Conservation (phyloP, 2,329 filamentous ascomycete genomes). For the Ophiostoma populinum region DNA sequence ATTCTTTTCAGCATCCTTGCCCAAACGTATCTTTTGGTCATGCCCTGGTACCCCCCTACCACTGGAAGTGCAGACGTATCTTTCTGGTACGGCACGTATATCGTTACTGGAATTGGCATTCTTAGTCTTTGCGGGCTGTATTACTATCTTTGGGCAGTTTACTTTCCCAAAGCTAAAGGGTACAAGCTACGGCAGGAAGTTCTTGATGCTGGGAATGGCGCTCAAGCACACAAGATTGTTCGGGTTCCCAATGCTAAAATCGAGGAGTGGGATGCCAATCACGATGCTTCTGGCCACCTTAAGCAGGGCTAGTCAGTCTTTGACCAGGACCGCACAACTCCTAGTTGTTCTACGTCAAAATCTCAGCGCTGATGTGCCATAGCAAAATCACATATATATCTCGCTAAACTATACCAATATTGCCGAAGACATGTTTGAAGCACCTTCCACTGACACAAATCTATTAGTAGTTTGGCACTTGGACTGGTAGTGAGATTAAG, state of each 20-base stretch:
- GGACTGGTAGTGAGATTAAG: too few species aligned
- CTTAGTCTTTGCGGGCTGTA: not conserved
- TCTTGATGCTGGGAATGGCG: not conserved
- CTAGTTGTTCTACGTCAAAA: too few species aligned
- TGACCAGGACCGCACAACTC: not conserved
- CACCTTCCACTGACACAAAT: too few species aligned
- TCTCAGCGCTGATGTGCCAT: too few species aligned
- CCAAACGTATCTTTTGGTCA: constrained; percentile 44
- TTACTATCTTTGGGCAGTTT: not conserved
- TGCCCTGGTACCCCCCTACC: constrained; percentile 55
- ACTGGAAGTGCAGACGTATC: constrained; percentile 48
- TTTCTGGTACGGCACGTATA: constrained; percentile 60
- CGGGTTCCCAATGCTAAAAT: not conserved
- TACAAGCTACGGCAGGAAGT: not conserved
- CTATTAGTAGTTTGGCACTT: too few species aligned
- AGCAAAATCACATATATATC: too few species aligned
- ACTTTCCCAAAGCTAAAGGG: not conserved
- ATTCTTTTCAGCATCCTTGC: constrained; percentile 42
- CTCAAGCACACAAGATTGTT: not conserved
- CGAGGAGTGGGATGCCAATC: not conserved
- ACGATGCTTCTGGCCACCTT: not conserved
- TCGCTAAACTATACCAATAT: too few species aligned
- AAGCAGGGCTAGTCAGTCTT: not conserved
- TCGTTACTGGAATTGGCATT: constrained; percentile 43
- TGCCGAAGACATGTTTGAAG: too few species aligned